Conservation (phyloP, 495 filamentous ascomycete species). For the Neurospora pannonica region DNA sequence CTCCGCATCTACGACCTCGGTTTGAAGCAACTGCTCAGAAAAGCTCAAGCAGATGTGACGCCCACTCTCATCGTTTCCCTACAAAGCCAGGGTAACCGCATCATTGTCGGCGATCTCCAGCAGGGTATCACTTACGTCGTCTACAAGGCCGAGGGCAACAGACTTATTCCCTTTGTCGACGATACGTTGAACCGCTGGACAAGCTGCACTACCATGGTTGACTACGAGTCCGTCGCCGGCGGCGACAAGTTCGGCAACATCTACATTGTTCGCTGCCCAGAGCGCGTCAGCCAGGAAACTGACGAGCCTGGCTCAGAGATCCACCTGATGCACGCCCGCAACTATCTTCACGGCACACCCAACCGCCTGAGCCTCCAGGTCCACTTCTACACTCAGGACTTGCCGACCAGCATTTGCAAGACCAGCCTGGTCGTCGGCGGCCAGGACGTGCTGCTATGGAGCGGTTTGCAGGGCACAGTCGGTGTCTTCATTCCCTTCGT, state of each 20-base stretch:
- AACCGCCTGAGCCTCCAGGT: constrained; percentile 75
- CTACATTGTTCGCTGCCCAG: constrained; percentile 82
- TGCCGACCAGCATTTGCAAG: constrained; percentile 84
- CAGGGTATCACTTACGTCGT: constrained; percentile 87
- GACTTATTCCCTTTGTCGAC: constrained; percentile 83
- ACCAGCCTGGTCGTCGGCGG: constrained; percentile 85
- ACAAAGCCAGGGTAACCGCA: constrained; percentile 83
- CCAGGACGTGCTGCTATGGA: constrained; percentile 85
- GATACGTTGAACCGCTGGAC: constrained; percentile 86
- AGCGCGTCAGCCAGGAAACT: constrained; percentile 74
- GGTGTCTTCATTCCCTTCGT: constrained; percentile 87
- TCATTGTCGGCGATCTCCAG: constrained; percentile 83
- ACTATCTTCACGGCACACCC: constrained; percentile 81
- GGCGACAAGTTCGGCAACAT: constrained; percentile 98
- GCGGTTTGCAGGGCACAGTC: constrained; percentile 85
- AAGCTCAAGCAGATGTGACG: constrained; percentile 71
- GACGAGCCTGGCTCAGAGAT: constrained; percentile 90
- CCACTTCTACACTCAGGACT: constrained; percentile 85
- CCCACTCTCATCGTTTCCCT: constrained; percentile 78
- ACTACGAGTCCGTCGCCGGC: constrained; percentile 92
- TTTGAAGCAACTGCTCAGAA: constrained; percentile 80
- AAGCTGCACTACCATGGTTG: constrained; percentile 80
- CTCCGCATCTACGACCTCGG: constrained; percentile 87
- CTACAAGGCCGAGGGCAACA: constrained; percentile 87
- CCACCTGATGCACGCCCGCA: constrained; percentile 76